phyloP scores from a whole-genome alignment of 257 asterid species.

The Nicotiana knightiana region DNA sequence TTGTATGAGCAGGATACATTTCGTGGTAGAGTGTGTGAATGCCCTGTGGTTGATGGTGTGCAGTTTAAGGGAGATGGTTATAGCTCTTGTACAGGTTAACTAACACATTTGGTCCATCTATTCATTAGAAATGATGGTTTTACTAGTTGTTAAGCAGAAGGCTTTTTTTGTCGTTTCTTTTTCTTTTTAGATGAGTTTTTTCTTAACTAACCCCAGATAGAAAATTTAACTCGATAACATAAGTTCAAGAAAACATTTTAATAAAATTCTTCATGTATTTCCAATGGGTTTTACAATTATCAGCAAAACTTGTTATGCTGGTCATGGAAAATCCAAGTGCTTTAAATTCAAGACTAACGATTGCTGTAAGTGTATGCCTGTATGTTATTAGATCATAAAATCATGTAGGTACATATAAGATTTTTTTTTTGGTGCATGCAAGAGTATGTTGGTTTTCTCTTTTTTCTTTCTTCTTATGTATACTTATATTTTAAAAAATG shows the following conservation, averaged over 20 bases:
- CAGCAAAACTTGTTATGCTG: background rate
- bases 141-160: background rate
- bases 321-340: background rate
- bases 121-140: background rate
- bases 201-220: background rate
- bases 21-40: slow-evolving; percentile 77
- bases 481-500: background rate
- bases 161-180: background rate
- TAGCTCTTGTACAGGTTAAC: slow-evolving; percentile 54
- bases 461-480: background rate
- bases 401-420: background rate
- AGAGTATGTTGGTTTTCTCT: background rate
- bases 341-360: background rate
- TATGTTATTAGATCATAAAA: background rate
- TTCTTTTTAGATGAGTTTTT: background rate
- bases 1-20: slow-evolving; percentile 56
- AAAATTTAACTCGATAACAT: background rate
- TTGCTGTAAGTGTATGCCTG: background rate
- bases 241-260: background rate
- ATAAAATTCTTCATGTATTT: background rate
- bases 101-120: background rate
- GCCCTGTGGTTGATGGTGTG: slow-evolving; percentile 74
- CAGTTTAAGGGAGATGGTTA: slow-evolving; percentile 80
- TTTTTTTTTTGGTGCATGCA: background rate
- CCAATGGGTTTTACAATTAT: background rate